A percentile compares a stretch with the other conserved stretches of the same genome.
Evolutionary conservation across 2,329 filamentous ascomycete species (phyloP).

Genomic region (Colletotrichum echinochloae): DNA sequence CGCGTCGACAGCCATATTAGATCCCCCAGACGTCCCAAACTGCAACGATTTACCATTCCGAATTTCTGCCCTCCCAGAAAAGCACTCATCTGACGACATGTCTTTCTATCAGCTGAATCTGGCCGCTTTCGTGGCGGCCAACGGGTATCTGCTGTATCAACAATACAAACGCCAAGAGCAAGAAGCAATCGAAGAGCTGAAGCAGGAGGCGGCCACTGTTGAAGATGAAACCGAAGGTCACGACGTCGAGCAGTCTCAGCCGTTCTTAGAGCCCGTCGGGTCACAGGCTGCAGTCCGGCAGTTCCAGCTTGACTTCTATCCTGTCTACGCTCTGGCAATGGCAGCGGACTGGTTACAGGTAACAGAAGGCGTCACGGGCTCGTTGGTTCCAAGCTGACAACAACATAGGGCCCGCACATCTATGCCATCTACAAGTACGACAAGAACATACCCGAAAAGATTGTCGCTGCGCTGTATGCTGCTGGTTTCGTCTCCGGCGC

Average conservation of each 20-base stretch:
- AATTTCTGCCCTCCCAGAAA: background rate
- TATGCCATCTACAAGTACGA: conserved; percentile 66
- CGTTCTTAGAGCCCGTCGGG: conserved; percentile 24
- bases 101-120: conserved; percentile 45
- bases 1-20: conserved; percentile 26
- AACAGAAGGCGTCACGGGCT: background rate
- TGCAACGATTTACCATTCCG: background rate
- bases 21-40: conserved; percentile 4
- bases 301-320: conserved; percentile 45
- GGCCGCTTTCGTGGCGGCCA: conserved; percentile 43
- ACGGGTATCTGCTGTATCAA: conserved; percentile 44
- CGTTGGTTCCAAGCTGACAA: conserved; percentile 8
- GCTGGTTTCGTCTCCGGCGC: conserved; percentile 63
- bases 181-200: conserved; percentile 20
- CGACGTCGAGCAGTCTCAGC: conserved; percentile 29
- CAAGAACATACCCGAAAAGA: conserved; percentile 57
- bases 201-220: conserved; percentile 28
- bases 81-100: conserved; percentile 28
- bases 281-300: conserved; percentile 33
- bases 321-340: conserved; percentile 48
- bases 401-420: conserved; percentile 57
- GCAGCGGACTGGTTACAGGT: conserved; percentile 52
- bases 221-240: conserved; percentile 26
- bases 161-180: conserved; percentile 41
- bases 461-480: conserved; percentile 59